Conservation (phyloP, 2,329 filamentous ascomycete genomes). For the Pestalotiopsis sp. region DNA sequence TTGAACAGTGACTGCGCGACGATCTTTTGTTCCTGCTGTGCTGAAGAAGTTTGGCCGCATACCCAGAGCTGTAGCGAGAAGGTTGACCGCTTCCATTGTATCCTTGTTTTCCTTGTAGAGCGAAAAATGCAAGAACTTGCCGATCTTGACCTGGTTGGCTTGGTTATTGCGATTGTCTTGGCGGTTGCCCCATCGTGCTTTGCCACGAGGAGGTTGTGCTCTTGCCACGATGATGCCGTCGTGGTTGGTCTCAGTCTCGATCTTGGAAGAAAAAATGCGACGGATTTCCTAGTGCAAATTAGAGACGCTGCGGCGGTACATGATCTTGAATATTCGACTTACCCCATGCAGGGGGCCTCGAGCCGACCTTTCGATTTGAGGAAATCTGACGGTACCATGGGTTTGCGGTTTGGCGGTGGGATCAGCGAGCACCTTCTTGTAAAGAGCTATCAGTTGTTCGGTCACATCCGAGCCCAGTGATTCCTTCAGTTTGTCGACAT, state of each 20-base stretch:
- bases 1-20: constrained; percentile 84
- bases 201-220: constrained; percentile 22
- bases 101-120: constrained; percentile 97
- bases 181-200: constrained; percentile 31
- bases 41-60: constrained; percentile 75
- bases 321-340: constrained; percentile 7
- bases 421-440: constrained; percentile 24
- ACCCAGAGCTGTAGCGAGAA: constrained; percentile 74
- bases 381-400: constrained; percentile 26
- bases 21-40: constrained; percentile 86
- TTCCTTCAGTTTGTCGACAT: constrained; percentile 18
- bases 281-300: constrained; percentile 59
- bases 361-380: constrained; percentile 30
- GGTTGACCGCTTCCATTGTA: constrained; percentile 87
- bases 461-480: constrained; percentile 23
- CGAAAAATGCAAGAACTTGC: constrained; percentile 86
- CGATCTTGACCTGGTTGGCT: constrained; percentile 42
- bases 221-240: constrained; percentile 66
- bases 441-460: constrained; percentile 27
- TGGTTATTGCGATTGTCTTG: constrained; percentile 21
- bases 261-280: constrained; percentile 75
- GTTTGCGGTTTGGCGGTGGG: constrained; percentile 22
- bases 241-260: constrained; percentile 72
- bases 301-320: constrained; percentile 10
- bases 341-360: constrained; percentile 49